Evolutionary conservation across 768 basidiomycete genomes (phyloP), one percentile per base, ranked within the genome.

Genomic region (Lactarius indigo): DNA sequence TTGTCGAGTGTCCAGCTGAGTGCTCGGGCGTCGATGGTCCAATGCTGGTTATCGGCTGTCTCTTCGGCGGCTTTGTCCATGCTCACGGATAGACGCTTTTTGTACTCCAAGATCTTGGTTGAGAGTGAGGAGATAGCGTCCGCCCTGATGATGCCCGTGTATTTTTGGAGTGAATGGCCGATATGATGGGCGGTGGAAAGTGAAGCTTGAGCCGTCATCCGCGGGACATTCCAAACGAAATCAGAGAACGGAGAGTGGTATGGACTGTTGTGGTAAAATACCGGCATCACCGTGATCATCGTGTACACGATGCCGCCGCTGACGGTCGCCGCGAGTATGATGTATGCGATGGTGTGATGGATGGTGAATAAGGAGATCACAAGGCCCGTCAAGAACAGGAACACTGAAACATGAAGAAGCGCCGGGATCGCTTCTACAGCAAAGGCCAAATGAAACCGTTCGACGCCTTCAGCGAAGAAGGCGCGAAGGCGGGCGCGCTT

Each of bases 341-440:
- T 13, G 41, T 31, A 57, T 20, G 64, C 66, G 18, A 68, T 37
- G n/a, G 54, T 56, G 44, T 59, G 58, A 7, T 68, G 64, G 28
- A 65, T 59, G 41, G 28, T 35, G 23, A 65, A 59, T 12, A 65
- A 41, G 35, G 64, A 68, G 42, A 68, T 41, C 59, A 65, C 63
- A 9, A 68, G 64, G n/a, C 66, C 66, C 10, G 59, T 42, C 18
- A 65, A 39, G 33, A 66, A 68, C 7, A 65, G 64, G 64, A 65
- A 68, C 13, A 68, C 52, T 1, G 66, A 68, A 0, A 60, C 23
- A 15, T 68, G 66, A 35, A 68, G 47, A 26, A 68, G 64, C 2
- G 58, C 23, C 3, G 64, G 58, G 41, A 68, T 60, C 13, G 64
- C 54, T 18, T 68, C 66, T 2, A 65, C 28, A 10, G 42, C 54